Conservation (phyloP, 2,329 filamentous ascomycete genomes). For the Fusarium succisae region DNA sequence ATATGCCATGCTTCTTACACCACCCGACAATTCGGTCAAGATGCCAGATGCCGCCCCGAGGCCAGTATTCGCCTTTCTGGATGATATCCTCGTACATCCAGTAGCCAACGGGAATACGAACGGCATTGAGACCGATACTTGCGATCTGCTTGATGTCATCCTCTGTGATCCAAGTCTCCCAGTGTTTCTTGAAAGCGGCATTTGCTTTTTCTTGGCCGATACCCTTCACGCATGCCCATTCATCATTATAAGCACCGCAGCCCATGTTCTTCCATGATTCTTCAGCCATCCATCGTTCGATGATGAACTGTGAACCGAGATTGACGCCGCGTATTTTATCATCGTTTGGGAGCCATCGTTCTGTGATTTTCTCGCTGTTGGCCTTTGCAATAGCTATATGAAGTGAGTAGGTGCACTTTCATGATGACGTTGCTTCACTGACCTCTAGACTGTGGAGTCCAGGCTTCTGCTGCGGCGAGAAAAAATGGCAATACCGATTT, state of each 20-base stretch:
- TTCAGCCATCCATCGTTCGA: constrained; percentile 42
- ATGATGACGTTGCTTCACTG: no score
- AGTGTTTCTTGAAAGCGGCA: constrained; percentile 38
- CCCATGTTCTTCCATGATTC: constrained; percentile 39
- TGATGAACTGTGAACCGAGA: constrained; percentile 41
- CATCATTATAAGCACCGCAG: constrained; percentile 38
- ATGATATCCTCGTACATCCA: constrained; percentile 42
- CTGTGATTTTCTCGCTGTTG: neutral
- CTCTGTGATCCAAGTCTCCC: constrained; percentile 38
- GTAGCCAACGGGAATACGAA: constrained; percentile 42
- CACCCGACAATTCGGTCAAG: constrained; percentile 41
- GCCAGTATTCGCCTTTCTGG: constrained; percentile 31
- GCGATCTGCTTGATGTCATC: constrained; percentile 39
- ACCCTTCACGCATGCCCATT: constrained; percentile 40
- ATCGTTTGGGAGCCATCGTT: constrained; percentile 21
- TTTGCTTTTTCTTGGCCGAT: constrained; percentile 39
- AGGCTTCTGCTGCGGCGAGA: neutral
- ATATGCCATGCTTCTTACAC: constrained; percentile 37
- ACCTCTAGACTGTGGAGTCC: constrained; percentile 21
- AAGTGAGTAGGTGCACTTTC: neutral
- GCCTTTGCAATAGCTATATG: neutral
- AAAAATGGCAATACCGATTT: neutral
- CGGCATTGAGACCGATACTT: constrained; percentile 36
- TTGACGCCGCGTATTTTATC: constrained; percentile 42
- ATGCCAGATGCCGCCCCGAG: constrained; percentile 37